phyloP scores from a whole-genome alignment of 73 alveolate genomes.

The Stentor coeruleus region DNA sequence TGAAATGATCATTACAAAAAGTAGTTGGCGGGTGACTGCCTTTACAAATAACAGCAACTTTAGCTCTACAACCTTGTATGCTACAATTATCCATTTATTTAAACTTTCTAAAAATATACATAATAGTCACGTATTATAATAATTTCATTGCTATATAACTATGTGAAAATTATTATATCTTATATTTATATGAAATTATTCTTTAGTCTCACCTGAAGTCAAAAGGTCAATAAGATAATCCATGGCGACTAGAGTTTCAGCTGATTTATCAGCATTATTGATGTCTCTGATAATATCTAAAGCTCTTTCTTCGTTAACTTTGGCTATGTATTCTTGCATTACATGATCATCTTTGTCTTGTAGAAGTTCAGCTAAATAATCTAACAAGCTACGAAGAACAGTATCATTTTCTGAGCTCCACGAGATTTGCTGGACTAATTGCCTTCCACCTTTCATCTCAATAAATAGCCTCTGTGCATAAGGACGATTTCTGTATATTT shows the following conservation, averaged over 20 bases:
- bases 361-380: background rate
- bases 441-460: background rate
- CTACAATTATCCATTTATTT: too few relatives aligned
- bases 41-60: background rate
- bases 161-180: too few relatives aligned
- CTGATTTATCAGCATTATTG: background rate
- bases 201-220: too few relatives aligned
- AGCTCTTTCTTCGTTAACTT: background rate
- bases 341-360: background rate
- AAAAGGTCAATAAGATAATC: background rate
- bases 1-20: background rate
- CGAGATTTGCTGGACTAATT: background rate
- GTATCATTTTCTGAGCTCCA: slow-evolving; percentile 20
- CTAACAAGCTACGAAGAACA: background rate
- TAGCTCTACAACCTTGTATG: background rate
- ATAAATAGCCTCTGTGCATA: background rate
- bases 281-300: slow-evolving; percentile 18
- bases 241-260: background rate
- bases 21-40: background rate
- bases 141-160: too few relatives aligned
- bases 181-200: too few relatives aligned
- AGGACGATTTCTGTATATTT: background rate
- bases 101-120: too few relatives aligned
- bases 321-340: background rate
- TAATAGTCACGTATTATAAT: too few relatives aligned